Conservation (phyloP, 257 asterid species). For the Solanum pimpinellifolium region DNA sequence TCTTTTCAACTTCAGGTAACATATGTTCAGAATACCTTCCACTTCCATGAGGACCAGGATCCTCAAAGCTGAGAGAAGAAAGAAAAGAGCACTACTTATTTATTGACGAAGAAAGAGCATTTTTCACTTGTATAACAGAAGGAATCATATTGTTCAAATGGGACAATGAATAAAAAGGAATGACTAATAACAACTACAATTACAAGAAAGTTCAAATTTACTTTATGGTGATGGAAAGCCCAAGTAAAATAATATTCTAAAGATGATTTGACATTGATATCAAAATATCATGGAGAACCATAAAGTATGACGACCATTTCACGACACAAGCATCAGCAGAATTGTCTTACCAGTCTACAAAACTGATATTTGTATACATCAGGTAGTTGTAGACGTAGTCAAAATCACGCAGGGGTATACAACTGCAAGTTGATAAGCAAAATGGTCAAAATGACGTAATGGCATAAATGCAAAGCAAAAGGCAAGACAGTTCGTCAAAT, state of each 20-base stretch:
- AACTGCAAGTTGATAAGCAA: constrained; percentile 52
- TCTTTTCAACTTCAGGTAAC: constrained; percentile 96
- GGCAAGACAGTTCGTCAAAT: not conserved
- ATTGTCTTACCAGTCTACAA: constrained; percentile 70
- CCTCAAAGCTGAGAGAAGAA: constrained; percentile 70
- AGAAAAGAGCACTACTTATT: not conserved
- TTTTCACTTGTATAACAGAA: not conserved
- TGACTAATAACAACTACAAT: not conserved
- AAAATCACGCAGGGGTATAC: constrained; percentile 81
- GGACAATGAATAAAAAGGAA: not conserved
- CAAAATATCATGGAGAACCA: not conserved
- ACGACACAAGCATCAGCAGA: not conserved
- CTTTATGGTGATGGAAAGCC: not conserved
- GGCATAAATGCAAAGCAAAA: not conserved
- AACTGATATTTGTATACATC: constrained; percentile 90
- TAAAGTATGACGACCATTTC: not conserved
- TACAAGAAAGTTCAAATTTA: not conserved
- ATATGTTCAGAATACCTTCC: constrained; percentile 89
- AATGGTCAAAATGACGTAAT: not conserved
- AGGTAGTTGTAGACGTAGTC: constrained; percentile 86
- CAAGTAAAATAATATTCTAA: not conserved
- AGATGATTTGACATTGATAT: not conserved
- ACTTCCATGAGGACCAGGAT: constrained; percentile 99
- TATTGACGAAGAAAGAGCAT: not conserved
- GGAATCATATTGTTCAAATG: not conserved